These are phyloP conservation scores for Penicillium odoratum DNA, from an alignment of 495 filamentous ascomycete species.

Conservation along the genomic window DNA sequence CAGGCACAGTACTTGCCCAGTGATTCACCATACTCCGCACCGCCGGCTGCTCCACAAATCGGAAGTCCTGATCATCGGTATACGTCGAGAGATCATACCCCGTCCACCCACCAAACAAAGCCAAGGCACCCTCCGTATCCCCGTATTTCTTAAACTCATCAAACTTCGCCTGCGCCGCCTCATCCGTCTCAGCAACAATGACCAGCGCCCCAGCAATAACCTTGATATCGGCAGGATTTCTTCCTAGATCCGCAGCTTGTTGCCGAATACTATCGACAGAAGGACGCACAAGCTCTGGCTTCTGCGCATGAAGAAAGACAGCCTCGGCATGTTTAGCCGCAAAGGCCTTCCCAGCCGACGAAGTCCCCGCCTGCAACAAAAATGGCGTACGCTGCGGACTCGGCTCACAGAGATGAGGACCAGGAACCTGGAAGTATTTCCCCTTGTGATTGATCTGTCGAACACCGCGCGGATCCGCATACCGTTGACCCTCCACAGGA, in stretches of 20 bases:
- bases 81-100: conserved; percentile 53
- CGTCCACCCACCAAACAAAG: conserved; percentile 57
- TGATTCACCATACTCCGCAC: conserved; percentile 48
- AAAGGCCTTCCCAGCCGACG: conserved; percentile 60
- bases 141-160: conserved; percentile 47
- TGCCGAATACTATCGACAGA: conserved; percentile 51
- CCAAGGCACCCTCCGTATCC: conserved; percentile 52
- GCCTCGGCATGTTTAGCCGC: conserved; percentile 61
- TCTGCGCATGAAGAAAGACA: conserved; percentile 52
- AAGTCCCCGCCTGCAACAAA: conserved; percentile 64
- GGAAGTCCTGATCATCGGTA: conserved; percentile 52
- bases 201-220: conserved; percentile 51
- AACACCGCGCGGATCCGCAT: conserved; percentile 58
- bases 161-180: conserved; percentile 53
- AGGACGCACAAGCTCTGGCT: conserved; percentile 43
- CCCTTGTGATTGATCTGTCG: conserved; percentile 65
- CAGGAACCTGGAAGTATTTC: conserved; percentile 64
- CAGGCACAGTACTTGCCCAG: conserved; percentile 40
- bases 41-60: conserved; percentile 60
- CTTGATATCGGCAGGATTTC: conserved; percentile 52
- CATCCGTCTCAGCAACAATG: conserved; percentile 54
- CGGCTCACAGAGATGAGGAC: conserved; percentile 65
- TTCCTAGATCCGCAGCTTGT: conserved; percentile 41
- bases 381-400: conserved; percentile 67
- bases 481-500: conserved; percentile 40